Evolutionary conservation across 2,329 filamentous ascomycete species (phyloP), one percentile per base, ranked within the genome.

Genomic region (Neurospora sp.): DNA sequence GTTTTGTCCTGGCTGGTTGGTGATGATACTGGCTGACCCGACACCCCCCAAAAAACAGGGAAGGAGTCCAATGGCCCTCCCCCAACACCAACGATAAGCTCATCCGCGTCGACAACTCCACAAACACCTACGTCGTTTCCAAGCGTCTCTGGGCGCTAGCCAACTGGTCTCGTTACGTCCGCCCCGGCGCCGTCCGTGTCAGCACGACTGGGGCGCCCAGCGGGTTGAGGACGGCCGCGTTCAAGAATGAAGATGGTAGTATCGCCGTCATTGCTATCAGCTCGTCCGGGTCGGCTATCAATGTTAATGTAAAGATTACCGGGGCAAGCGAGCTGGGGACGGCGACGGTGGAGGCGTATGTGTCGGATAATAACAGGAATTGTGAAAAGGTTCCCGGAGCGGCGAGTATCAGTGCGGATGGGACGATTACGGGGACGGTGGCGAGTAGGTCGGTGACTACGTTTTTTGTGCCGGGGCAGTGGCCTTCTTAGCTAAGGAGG

Each of bases 61-160:
- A 85, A 75, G 84, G 84, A 38, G 76, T 78, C 19, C 76, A 79
- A 73, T 76, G 74, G 74, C 75, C 74, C 9, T 77, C 74, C 72
- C 77, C 77, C 15, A 77, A 76, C 71, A 80, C 78, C 13, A 79
- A 79, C 75, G 78, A 79, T 74, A 77, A 78, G 74, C 70, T 78
- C 42, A 77, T 78, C 74, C 73, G 73, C 58, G 77, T 78, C 7
- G 76, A 77, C 71, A 76, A 77, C 70, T 39, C 68, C 38, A 78
- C 78, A 0, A 76, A 77, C 71, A 78, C 76, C 68, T 78, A 77
- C 75, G 76, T 79, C 72, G 77, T 79, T 6, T 76, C 79, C 8
- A 75, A 76, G 69, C 75, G 78, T 5, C 76, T 81, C 33, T 82
- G 80, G 80, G 80, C 80, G n/a, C 79, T 82, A 71, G 80, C 80